Conservation (phyloP, 2,329 filamentous ascomycete genomes). For the Clonostachys byssicola region DNA sequence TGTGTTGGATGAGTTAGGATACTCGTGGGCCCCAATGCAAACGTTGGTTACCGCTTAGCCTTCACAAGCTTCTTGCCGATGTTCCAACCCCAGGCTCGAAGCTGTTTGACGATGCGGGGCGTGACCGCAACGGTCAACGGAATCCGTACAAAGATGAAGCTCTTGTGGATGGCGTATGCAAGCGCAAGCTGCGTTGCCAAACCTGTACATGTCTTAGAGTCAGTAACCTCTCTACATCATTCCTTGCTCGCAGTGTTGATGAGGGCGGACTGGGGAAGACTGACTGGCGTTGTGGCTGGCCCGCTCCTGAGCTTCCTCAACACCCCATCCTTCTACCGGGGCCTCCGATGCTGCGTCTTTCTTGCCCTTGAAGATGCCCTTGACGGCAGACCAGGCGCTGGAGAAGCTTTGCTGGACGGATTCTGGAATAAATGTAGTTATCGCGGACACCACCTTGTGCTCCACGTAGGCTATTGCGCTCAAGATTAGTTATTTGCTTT, state of each 20-base stretch:
- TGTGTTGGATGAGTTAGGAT: too few species aligned
- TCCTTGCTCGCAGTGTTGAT: neutral
- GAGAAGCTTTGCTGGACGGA: conserved; percentile 49
- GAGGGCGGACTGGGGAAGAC: conserved; percentile 28
- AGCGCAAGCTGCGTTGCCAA: conserved; percentile 80
- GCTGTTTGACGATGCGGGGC: conserved; percentile 87
- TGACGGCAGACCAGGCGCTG: conserved; percentile 42
- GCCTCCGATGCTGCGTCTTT: conserved; percentile 34
- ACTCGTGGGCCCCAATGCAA: too few species aligned
- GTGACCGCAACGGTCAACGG: conserved; percentile 86
- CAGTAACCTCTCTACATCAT: neutral
- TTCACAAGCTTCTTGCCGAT: conserved; percentile 62
- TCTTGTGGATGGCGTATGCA: conserved; percentile 97
- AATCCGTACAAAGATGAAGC: conserved; percentile 93
- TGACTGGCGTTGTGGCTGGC: conserved; percentile 69
- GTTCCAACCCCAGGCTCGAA: conserved; percentile 89
- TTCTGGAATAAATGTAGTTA: conserved; percentile 56
- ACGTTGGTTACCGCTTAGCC: too few species aligned
- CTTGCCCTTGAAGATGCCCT: conserved; percentile 28
- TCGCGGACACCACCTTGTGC: conserved; percentile 58
- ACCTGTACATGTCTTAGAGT: conserved; percentile 29
- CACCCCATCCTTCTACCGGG: conserved; percentile 50
- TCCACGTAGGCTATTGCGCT: conserved; percentile 50
- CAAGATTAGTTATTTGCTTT: neutral
- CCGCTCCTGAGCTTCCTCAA: conserved; percentile 57